Evolutionary conservation across 257 asterid genomes (phyloP), one percentile per base, ranked within the genome.

Genomic region (Apocynum venetum): DNA sequence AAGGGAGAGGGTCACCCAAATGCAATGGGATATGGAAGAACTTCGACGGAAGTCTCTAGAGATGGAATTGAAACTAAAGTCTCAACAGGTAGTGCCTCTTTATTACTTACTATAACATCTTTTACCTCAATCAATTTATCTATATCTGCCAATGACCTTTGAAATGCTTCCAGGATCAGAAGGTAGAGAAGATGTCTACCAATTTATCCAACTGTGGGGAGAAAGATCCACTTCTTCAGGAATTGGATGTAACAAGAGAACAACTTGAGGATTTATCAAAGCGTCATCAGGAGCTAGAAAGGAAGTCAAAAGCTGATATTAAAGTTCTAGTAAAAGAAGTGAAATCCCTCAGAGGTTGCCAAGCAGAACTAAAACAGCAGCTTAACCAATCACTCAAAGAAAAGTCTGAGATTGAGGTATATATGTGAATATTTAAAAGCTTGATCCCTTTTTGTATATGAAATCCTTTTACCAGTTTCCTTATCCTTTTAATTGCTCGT

Each of bases 11-110:
- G 88, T 91, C 79, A 93, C 98, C 64, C 97, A 96, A 87, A 96
- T 93, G 96, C 97, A 93, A 85, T 96, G 99, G 99, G 97, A 96
- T 82, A 90, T 96, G 99, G 98, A 93, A 89, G 99, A 93, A 85
- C 92, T 96, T 69, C 85, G 92, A 84, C 90, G 84, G 81, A 88
- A 86, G 81, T 85, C 98, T 66, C 75, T 91, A 89, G 96, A 96
- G 86, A 85, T 93, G 93, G 98, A 93, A 81, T 65, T 89, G 85
- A 92, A 90, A 85, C 85, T 93, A 87, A 91, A 89, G 64, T 82
- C 93, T 57, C 91, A 80, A 64, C 89, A 90, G 97, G 98, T 93
- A 72, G 48, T 60, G 14, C 51, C 35, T 77, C 84, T 80, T 73
- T 56, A 84, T 66, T 79, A 19, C 79, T 85, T 68, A 67, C 78